Percentiles rank a stretch among this genome's conserved stretches.
These are phyloP conservation scores for Neopestalotiopsis rosae DNA, from an alignment of 2,329 filamentous ascomycete species.

Conservation along the genomic window DNA sequence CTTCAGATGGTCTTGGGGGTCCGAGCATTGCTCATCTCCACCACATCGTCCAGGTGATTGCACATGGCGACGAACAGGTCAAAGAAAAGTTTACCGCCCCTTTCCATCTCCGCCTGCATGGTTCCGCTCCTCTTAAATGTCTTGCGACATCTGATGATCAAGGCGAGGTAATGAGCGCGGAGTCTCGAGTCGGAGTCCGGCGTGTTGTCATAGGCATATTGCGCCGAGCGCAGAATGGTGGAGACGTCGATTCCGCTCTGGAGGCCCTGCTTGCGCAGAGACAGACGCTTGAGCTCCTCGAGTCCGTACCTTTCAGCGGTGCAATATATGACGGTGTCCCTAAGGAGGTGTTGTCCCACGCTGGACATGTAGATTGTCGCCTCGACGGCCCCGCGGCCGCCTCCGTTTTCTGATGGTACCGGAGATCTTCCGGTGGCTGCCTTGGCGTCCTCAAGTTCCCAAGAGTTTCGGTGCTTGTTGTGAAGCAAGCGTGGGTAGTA, in stretches of 20 bases:
- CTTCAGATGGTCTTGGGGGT: constrained; percentile 62
- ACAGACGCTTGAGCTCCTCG: constrained; percentile 88
- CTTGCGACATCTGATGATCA: constrained; percentile 96
- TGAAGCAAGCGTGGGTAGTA: constrained; percentile 90
- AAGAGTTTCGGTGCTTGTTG: constrained; percentile 84
- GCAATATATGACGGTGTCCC: constrained; percentile 95
- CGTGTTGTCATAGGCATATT: constrained; percentile 95
- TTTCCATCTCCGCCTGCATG: constrained; percentile 99
- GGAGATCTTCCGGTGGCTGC: constrained; percentile 45
- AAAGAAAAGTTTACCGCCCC: constrained; percentile 94
- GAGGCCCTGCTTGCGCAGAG: constrained; percentile 92
- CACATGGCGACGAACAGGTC: constrained; percentile 98
- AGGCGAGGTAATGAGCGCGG: constrained; percentile 94
- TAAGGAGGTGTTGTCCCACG: constrained; percentile 77
- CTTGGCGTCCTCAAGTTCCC: constrained; percentile 80
- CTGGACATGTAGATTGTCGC: constrained; percentile 79
- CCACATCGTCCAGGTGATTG: constrained; percentile 96
- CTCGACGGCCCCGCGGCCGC: constrained; percentile 59
- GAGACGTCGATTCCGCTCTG: constrained; percentile 91
- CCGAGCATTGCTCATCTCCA: constrained; percentile 77
- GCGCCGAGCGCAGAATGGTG: constrained; percentile 88
- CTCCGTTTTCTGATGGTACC: constrained; percentile 46
- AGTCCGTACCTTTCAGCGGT: constrained; percentile 88
- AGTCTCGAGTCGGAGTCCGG: constrained; percentile 90
- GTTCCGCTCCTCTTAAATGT: constrained; percentile 98